A percentile compares a stretch with the other conserved stretches of the same genome.
Conservation (phyloP, 1,284 basidiomycete species). For the Boletus semigastroideus region DNA sequence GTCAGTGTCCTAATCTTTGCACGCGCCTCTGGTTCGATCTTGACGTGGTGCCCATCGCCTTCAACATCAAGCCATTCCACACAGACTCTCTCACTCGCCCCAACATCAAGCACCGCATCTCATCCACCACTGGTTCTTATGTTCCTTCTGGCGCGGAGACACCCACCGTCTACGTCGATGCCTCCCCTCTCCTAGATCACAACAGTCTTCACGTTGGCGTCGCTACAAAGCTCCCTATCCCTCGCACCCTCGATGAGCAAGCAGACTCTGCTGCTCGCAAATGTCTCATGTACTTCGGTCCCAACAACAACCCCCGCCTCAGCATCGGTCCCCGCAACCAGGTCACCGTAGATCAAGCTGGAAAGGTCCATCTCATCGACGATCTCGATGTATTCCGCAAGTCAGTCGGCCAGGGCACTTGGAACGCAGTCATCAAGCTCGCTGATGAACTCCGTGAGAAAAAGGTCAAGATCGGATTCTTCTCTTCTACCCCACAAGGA, state of each 20-base stretch:
- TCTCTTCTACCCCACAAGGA: conserved; percentile 89
- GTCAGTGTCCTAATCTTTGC: conserved; percentile 69
- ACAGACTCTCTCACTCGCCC: conserved; percentile 72
- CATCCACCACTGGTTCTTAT: conserved; percentile 71
- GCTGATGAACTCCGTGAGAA: conserved; percentile 80
- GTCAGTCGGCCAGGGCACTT: conserved; percentile 67
- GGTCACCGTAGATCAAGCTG: conserved; percentile 75
- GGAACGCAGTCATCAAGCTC: conserved; percentile 76
- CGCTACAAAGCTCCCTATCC: conserved; percentile 62
- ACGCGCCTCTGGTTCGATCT: conserved; percentile 75
- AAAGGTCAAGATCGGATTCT: conserved; percentile 84
- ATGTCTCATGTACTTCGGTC: conserved; percentile 77
- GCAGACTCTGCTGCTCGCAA: conserved; percentile 82
- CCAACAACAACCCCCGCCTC: conserved; percentile 76
- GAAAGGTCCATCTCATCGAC: conserved; percentile 78
- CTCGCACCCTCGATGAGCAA: conserved; percentile 76
- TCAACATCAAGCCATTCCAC: conserved; percentile 80
- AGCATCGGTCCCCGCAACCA: conserved; percentile 78
- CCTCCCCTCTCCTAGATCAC: conserved; percentile 43
- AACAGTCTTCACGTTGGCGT: conserved; percentile 44
- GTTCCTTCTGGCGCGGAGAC: conserved; percentile 73
- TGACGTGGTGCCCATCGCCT: conserved; percentile 77
- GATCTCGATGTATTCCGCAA: conserved; percentile 71
- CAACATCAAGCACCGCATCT: conserved; percentile 76
- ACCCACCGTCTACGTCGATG: conserved; percentile 63